These are phyloP conservation scores for Viridothelium virens DNA, from an alignment of 495 filamentous ascomycete genomes.

Conservation along the genomic window DNA sequence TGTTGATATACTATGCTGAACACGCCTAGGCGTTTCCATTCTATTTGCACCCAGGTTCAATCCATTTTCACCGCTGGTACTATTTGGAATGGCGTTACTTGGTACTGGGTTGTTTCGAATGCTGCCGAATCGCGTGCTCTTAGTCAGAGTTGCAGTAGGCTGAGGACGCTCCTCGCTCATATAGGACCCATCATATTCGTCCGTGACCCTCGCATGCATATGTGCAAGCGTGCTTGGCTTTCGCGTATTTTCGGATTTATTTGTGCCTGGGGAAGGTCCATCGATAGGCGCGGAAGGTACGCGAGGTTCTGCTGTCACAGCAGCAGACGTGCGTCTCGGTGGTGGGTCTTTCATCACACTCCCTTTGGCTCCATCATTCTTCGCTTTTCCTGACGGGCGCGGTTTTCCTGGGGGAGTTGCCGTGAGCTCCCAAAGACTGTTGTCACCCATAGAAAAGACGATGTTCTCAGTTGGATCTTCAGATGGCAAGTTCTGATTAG, in stretches of 20 bases:
- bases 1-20: constrained; percentile 14
- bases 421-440: constrained; percentile 35
- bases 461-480: constrained; percentile 15
- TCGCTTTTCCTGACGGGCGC: constrained; percentile 25
- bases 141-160: constrained; percentile 38
- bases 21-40: constrained; percentile 19
- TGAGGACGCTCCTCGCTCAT: constrained; percentile 47
- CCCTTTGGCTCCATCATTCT: constrained; percentile 11
- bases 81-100: constrained; percentile 19
- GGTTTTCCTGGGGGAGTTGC: constrained; percentile 26
- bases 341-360: constrained; percentile 5
- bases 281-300: background rate
- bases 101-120: constrained; percentile 40
- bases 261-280: background rate
- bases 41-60: constrained; percentile 3
- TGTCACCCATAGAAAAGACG: constrained; percentile 20
- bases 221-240: constrained; percentile 41
- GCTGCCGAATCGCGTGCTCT: constrained; percentile 52
- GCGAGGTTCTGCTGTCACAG: background rate
- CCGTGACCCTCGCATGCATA: constrained; percentile 47
- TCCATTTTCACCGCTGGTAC: constrained; percentile 21
- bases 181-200: constrained; percentile 44
- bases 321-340: background rate
- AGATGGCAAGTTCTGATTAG: constrained; percentile 22
- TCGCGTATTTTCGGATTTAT: constrained; percentile 16